Conservation (phyloP, 257 asterid genomes). For the Scutellaria minor region DNA sequence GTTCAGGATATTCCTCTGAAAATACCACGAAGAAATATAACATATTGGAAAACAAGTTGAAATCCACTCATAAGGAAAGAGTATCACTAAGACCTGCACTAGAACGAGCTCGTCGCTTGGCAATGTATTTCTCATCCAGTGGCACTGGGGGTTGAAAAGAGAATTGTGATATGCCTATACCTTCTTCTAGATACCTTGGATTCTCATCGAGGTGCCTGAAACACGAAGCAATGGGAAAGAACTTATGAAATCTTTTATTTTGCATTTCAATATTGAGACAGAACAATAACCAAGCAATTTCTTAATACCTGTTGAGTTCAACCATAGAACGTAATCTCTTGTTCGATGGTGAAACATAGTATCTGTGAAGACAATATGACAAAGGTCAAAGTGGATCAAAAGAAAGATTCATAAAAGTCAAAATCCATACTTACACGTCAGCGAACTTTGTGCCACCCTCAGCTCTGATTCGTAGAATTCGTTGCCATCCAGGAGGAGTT, state of each 20-base stretch:
- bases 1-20: conserved; percentile 10
- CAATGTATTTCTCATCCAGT: conserved; percentile 57
- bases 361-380: conserved; percentile 29
- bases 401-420: no score
- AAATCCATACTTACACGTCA: conserved; percentile 64
- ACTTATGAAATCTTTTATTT: background rate
- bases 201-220: conserved; percentile 62
- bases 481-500: conserved; percentile 54
- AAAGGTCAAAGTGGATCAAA: background rate
- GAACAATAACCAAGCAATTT: background rate
- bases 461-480: conserved; percentile 46
- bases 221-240: background rate
- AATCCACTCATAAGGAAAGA: background rate
- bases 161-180: conserved; percentile 51
- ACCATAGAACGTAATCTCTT: conserved; percentile 47
- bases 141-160: conserved; percentile 74
- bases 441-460: conserved; percentile 59
- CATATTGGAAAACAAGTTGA: background rate
- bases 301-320: conserved; percentile 42
- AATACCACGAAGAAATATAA: background rate
- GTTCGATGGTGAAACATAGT: conserved; percentile 46
- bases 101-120: conserved; percentile 50
- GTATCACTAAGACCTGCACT: conserved; percentile 22
- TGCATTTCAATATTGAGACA: background rate
- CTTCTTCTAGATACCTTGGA: conserved; percentile 48